Evolutionary conservation across 768 basidiomycete species (phyloP), one percentile per base, ranked within the genome.

Genomic region (Mycena vitilis): DNA sequence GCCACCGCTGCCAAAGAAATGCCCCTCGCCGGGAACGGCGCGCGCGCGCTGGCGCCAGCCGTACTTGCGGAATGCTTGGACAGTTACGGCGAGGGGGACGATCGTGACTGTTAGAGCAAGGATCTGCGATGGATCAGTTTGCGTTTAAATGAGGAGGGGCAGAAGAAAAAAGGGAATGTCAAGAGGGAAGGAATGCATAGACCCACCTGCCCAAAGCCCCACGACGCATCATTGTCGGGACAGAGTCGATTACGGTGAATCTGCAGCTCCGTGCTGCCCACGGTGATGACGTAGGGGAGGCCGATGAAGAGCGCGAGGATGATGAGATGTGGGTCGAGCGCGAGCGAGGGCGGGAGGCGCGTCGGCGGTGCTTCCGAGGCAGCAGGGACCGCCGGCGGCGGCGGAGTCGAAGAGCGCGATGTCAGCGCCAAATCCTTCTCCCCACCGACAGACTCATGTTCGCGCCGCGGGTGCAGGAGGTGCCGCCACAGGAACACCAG

Each of bases 121-220:
- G 40, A 70, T 63, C 69, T 66, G 42, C 40, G n/a, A 45, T 18
- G 44, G 13, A 16, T 15, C 2, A 45, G 44, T 20, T 16, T 16
- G 18, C 13, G 44, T 45, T 6, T 18, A 16, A 45, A 45, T 1
- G 18, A 15, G 44, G 7, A 45, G 40, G 16, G 40, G 40, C 10
- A 42, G 40, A 42, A 42, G 16, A 16, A 16, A 16, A 2, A 45
- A 45, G 13, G n/a, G n/a, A n/a, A n/a, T n/a, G n/a, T n/a, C n/a
- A n/a, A 45, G 13, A 45, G 16, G 18, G 44, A 45, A 15, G 18
- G 18, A 45, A 20, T 16, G 10, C 40, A 42, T 5, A 16, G 18
- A 45, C 44, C 6, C 20, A 77, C 76, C 73, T 77, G 77, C 15
- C 77, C 77, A 40, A 78, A 78, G 15, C 75, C 75, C 76, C 76